These are phyloP conservation scores for Hyaloraphidium curvatum DNA, from an alignment of 192 early-diverging fungal species.

Conservation along the genomic window DNA sequence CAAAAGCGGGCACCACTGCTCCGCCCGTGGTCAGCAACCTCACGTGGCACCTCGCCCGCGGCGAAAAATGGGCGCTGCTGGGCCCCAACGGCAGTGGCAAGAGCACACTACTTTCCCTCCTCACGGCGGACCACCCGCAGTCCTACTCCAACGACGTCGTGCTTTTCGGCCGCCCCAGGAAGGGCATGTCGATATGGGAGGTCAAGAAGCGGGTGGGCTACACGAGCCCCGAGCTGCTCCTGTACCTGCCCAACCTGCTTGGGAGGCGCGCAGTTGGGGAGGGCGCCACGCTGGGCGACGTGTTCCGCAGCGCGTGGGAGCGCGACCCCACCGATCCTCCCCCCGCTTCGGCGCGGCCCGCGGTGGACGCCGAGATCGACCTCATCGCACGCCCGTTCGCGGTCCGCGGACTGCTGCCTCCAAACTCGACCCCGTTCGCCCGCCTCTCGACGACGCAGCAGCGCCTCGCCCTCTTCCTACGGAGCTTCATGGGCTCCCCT, in stretches of 20 bases:
- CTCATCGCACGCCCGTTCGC: no score
- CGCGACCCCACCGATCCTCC: no score
- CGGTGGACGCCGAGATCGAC: no score
- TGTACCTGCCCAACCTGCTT: constrained; percentile 27
- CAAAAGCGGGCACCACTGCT: no score
- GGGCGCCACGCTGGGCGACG: no score
- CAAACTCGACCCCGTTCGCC: no score
- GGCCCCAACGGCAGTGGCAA: constrained; percentile 35
- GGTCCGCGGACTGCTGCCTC: no score
- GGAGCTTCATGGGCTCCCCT: background rate
- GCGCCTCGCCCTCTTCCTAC: background rate
- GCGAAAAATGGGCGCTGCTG: constrained; percentile 31
- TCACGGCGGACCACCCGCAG: constrained; percentile 37
- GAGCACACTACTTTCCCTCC: constrained; percentile 29
- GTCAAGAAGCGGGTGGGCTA: constrained; percentile 27
- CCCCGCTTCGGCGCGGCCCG: no score
- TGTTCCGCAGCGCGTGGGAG: no score
- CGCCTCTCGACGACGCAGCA: no score
- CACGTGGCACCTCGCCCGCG: constrained; percentile 21
- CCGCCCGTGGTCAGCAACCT: constrained; percentile 21
- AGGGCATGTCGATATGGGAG: constrained; percentile 38
- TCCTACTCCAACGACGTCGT: constrained; percentile 30
- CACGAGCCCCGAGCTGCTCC: constrained; percentile 30
- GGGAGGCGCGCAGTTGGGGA: no score
- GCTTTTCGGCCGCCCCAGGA: constrained; percentile 29